Evolutionary conservation across 306 rosid species (phyloP), one percentile per base, ranked within the genome.

Genomic region (Fragaria vesca): DNA sequence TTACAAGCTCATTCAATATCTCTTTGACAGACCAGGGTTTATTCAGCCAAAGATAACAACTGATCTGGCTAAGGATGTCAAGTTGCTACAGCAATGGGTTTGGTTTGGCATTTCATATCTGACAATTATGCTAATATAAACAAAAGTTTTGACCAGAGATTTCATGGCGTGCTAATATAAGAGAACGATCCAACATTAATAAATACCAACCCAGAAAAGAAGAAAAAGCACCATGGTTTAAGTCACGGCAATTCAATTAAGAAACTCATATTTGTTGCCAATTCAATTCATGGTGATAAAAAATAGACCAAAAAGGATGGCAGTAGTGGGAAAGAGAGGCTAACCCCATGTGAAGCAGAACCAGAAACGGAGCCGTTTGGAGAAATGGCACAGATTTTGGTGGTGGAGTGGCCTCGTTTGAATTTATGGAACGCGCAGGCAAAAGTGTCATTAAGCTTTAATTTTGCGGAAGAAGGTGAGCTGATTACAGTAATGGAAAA

Each of bases 351-450:
- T 1, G 90, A 87, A 82, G 85, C 55, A 51, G 82, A 76, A 67
- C 70, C 61, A 81, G 88, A 75, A 69, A 75, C 88, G 50, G 90
- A 86, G 74, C 91, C 90, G 75, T 87, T 87, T 30, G 86, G 66
- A 18, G 86, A 84, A 69, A 89, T 9, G 28, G 86, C 88, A 55
- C 54, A 81, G 61, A 84, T 12, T 74, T 47, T 91, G 79, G 63
- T 55, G 83, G 36, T n/a, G 51, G 77, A 47, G 24, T 72, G 18
- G 71, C 45, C 71, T 76, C 77, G 55, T 36, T 66, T 67, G 77
- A 76, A 84, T n/a, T 21, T 21, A 76, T 48, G 72, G 61, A 83
- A 76, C 60, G 83, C 82, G 4, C 60, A 76, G 63, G 20, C 69
- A 30, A 71, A 51, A 8, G 28, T 71, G 54, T 72, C 75, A 34